A percentile compares a stretch with the other conserved stretches of the same genome.
Conservation (phyloP, 2,329 filamentous ascomycete genomes). For the Pseudocercospora cruenta region DNA sequence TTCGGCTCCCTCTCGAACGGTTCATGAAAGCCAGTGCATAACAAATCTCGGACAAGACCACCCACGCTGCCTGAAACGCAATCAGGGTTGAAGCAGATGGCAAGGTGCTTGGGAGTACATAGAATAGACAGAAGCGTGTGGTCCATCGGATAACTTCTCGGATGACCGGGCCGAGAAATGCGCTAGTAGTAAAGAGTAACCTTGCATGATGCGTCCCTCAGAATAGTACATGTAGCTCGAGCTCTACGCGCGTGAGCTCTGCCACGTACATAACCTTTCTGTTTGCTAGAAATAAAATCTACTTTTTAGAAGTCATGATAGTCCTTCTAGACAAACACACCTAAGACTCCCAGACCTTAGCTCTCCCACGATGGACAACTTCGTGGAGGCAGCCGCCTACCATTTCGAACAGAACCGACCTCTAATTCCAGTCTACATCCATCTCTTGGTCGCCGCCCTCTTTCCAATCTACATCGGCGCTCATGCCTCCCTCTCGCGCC, state of each 20-base stretch:
- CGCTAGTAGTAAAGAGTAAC: too few relatives aligned
- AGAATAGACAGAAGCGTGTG: too few relatives aligned
- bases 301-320: background rate
- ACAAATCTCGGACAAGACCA: too few relatives aligned
- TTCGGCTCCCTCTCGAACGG: too few relatives aligned
- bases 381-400: conserved; percentile 16
- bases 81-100: too few relatives aligned
- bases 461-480: conserved; percentile 83
- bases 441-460: conserved; percentile 70
- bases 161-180: background rate
- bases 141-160: background rate
- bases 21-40: too few relatives aligned
- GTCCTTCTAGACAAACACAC: too few relatives aligned
- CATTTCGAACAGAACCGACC: conserved; percentile 37
- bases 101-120: too few relatives aligned
- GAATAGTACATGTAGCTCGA: background rate
- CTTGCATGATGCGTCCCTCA: background rate
- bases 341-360: conserved; percentile 2
- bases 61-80: too few relatives aligned
- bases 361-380: conserved; percentile 3
- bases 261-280: background rate
- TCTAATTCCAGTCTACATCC: conserved; percentile 60
- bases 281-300: background rate
- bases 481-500: conserved; percentile 81
- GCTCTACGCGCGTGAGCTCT: too few relatives aligned